These are phyloP conservation scores for Blumeriella jaapii DNA, from an alignment of 2,329 filamentous ascomycete species.

Conservation along the genomic window DNA sequence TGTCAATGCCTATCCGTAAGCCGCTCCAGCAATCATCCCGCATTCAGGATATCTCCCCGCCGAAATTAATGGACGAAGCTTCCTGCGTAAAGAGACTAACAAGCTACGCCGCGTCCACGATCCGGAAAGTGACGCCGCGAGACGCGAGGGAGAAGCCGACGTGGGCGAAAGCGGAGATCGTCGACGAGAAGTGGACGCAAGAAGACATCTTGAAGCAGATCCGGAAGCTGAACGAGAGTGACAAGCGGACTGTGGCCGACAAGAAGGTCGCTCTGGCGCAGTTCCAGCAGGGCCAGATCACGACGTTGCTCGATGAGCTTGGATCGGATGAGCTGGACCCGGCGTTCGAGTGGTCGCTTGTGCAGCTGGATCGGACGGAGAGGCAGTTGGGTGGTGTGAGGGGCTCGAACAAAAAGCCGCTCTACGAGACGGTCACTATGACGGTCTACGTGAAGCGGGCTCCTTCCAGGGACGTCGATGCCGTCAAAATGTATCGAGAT, in stretches of 20 bases:
- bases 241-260: constrained; percentile 17
- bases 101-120: constrained; percentile 16
- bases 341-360: constrained; percentile 23
- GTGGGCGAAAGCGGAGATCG: constrained; percentile 21
- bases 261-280: constrained; percentile 21
- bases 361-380: constrained; percentile 18
- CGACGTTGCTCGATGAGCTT: constrained; percentile 21
- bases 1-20: constrained; percentile 7
- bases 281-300: constrained; percentile 23
- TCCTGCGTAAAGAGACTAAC: constrained; percentile 21
- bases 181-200: constrained; percentile 19
- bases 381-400: constrained; percentile 3
- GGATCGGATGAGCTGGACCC: constrained; percentile 15
- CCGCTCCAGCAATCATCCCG: constrained; percentile 13
- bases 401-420: constrained; percentile 9
- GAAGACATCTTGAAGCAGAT: constrained; percentile 22
- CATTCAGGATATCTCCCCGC: constrained; percentile 18
- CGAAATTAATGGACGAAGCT: constrained; percentile 14
- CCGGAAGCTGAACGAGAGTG: constrained; percentile 20
- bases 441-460: constrained; percentile 21
- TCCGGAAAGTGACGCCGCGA: constrained; percentile 17
- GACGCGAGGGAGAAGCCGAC: constrained; percentile 18
- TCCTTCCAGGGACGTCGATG: constrained; percentile 12
- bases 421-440: constrained; percentile 20
- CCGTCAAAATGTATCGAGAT: constrained; percentile 12